phyloP scores from a whole-genome alignment of 768 basidiomycete species.

The Trametes coccinea region DNA sequence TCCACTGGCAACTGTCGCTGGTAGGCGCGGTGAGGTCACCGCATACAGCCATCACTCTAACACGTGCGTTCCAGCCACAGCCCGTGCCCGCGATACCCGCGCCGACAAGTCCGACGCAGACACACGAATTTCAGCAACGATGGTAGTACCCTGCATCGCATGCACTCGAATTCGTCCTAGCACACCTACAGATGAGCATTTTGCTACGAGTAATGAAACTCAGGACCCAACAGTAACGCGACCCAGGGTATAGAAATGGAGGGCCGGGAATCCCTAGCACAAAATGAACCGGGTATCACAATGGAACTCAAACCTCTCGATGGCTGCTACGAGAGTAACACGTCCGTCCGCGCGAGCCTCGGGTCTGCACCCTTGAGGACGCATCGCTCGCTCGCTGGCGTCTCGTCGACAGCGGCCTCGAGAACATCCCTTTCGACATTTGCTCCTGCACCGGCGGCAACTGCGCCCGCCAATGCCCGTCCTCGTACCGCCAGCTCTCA shows the following conservation, averaged over 20 bases:
- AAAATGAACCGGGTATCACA: conserved; percentile 5
- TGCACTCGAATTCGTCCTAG: no score
- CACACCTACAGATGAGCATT: neutral
- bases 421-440: conserved; percentile 43
- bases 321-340: conserved; percentile 18
- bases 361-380: neutral
- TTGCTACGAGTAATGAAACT: no score
- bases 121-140: neutral
- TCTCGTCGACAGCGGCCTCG: conserved; percentile 31
- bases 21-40: conserved; percentile 22
- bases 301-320: conserved; percentile 12
- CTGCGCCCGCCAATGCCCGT: conserved; percentile 56
- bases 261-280: no score
- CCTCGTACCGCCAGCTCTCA: conserved; percentile 47
- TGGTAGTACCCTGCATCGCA: neutral
- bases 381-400: conserved; percentile 6
- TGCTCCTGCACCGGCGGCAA: conserved; percentile 51
- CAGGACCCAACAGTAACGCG: no score
- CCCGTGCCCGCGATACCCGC: neutral
- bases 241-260: no score
- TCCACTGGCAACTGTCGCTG: neutral
- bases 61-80: conserved; percentile 16
- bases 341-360: conserved; percentile 10
- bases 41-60: conserved; percentile 18
- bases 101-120: neutral